Evolutionary conservation across 139 green algal species (phyloP), one percentile per base, ranked within the genome.

Genomic region (Astrephomene gubernaculifera): DNA sequence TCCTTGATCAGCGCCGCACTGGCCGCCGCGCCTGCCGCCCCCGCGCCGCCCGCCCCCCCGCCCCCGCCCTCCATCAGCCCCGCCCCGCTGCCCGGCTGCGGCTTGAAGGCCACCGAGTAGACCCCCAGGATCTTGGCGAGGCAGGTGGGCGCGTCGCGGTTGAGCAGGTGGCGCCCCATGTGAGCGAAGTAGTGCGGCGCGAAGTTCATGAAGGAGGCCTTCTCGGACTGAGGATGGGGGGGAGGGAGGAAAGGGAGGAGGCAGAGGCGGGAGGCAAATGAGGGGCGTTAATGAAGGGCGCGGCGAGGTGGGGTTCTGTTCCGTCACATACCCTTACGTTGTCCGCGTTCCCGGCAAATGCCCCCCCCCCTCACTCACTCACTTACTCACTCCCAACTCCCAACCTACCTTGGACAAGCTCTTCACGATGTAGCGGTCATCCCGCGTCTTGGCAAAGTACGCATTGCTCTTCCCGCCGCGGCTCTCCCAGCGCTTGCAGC

Each of bases 61-160:
- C 75, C 79, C 35, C 61, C 79, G 17, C 81, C 53, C 1, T 43
- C 80, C 12, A 29, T n/a, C 39, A 75, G 44, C 54, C 84, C 61
- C 35, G 68, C n/a, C n/a, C n/a, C 80, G 29, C 22, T 35, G 21
- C 24, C 65, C 4, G 71, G 78, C 71, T 74, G 61, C 7, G 78
- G 70, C 86, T 91, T 92, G 79, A 81, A 85, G 29, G 52, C 74
- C 39, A 90, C 71, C 22, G 64, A 82, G 89, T 95, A 99, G 35
- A 98, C 81, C n/a, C 97, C 97, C 61, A 99, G 81, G 1, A 99
- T 93, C 89, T 98, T 99, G 82, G 96, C 95, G 39, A 99, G 91
- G 87, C 94, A 97, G 31, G 94, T 97, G 76, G 76, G 54, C 9
- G 75, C 35, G 90, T 43, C 60, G 85, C 85, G 79, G 61, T 78